Evolutionary conservation across 805 yeast genomes (phyloP).

Genomic region (Sungouiella thailandica): DNA sequence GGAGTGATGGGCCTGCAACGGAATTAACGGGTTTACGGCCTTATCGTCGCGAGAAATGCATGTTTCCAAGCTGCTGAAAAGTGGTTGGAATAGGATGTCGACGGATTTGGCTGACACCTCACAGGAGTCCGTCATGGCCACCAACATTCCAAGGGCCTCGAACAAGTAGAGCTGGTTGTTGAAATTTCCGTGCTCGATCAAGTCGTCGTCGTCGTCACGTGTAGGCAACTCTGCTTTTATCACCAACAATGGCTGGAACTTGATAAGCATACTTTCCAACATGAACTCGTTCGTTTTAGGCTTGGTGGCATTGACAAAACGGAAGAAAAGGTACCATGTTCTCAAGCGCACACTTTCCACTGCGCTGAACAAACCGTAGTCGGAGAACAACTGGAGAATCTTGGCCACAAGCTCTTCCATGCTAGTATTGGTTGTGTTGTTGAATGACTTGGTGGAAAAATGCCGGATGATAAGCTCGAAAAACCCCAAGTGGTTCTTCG

Average conservation of each 20-base stretch:
- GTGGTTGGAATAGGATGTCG: conserved; percentile 67
- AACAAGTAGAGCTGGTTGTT: conserved; percentile 77
- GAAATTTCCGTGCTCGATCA: conserved; percentile 50
- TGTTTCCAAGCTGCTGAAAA: conserved; percentile 65
- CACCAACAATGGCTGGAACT: conserved; percentile 56
- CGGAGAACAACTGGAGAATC: conserved; percentile 73
- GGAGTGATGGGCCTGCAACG: conserved; percentile 79
- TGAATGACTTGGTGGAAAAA: conserved; percentile 48
- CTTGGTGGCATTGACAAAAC: conserved; percentile 74
- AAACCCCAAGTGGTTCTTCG: conserved; percentile 73
- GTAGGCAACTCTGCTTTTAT: conserved; percentile 55
- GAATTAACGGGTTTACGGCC: conserved; percentile 36
- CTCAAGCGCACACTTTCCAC: conserved; percentile 72
- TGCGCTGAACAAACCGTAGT: conserved; percentile 74
- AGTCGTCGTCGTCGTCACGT: conserved; percentile 53
- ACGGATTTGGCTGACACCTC: conserved; percentile 41
- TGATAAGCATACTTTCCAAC: conserved; percentile 53
- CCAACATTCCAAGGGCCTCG: conserved; percentile 80
- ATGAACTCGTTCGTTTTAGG: conserved; percentile 49
- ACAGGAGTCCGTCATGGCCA: conserved; percentile 35
- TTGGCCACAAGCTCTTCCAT: conserved; percentile 47
- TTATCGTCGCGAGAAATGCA: conserved; percentile 44
- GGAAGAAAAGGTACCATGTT: conserved; percentile 84
- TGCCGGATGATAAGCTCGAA: conserved; percentile 85
- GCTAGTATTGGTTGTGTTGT: conserved; percentile 28